Evolutionary conservation across 768 basidiomycete species (phyloP).

Genomic region (Boletus coccyginus): DNA sequence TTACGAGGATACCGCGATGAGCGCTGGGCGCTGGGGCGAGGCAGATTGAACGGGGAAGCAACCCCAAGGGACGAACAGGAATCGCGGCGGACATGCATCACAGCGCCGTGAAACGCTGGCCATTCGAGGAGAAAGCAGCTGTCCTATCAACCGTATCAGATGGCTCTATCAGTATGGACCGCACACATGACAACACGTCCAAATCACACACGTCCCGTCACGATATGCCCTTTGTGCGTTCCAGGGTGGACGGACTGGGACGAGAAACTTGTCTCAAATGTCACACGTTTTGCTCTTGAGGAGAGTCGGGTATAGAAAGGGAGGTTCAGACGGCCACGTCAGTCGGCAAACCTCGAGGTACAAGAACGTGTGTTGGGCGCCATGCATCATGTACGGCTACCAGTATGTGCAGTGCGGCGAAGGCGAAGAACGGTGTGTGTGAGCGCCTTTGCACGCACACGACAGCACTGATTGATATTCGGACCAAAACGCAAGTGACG

Average conservation of each 20-base stretch:
- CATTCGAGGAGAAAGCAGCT: conserved; percentile 2
- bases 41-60: conserved; percentile 6
- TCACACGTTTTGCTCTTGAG: background rate
- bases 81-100: conserved; percentile 18
- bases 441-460: background rate
- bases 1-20: conserved; percentile 12
- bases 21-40: conserved; percentile 8
- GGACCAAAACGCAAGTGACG: background rate
- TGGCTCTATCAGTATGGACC: conserved; percentile 15
- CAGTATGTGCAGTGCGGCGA: background rate
- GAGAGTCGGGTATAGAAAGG: background rate
- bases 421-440: conserved; percentile 5
- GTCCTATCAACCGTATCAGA: conserved; percentile 31
- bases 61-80: background rate
- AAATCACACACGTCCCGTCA: conserved; percentile 2
- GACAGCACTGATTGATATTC: conserved; percentile 10
- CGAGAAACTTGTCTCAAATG: conserved; percentile 1
- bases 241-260: background rate
- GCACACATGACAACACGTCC: conserved; percentile 2
- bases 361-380: conserved; percentile 5
- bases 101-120: conserved; percentile 23
- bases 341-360: conserved; percentile 2
- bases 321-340: conserved; percentile 5
- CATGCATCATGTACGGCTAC: background rate
- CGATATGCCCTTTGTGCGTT: background rate